Evolutionary conservation across 1,139 yeast genomes (phyloP), one percentile per base, ranked within the genome.

Genomic region (Debaryomyces sp.): DNA sequence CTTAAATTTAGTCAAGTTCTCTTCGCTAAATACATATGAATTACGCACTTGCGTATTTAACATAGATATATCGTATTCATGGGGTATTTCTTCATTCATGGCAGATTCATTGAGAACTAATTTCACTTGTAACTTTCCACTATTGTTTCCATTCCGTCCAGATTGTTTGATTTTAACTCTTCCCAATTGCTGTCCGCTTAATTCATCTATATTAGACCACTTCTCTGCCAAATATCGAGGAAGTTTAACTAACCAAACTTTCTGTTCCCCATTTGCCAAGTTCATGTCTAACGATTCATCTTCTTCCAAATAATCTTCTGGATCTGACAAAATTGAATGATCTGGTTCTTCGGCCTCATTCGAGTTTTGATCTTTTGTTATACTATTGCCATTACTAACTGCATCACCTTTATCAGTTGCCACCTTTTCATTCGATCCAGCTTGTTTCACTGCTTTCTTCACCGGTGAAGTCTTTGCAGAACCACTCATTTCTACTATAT

Each of bases 241-340:
- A 58, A 94, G 72, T 58, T 96, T 83, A 24, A 94, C 96, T 26
- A 94, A 74, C 99, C 99, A 94, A 38, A 94, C 86, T 59, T 90
- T 90, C 57, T 84, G 84, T 43, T 70, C 71, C 9, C 84, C 81
- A 27, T 71, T 68, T 6, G 68, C 54, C 43, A 87, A 62, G 59
- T 85, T 82, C 73, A 87, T 69, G 61, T 87, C 88, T 44, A 87
- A 70, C 2, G 87, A 75, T 61, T 86, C 91, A 52, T 75, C 67
- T 50, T 83, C 77, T 50, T 75, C 81, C 41, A 77, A 64, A 54
- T 75, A 76, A 48, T 75, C 80, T 54, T 76, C 80, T 22, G 81
- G 80, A 54, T 76, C 80, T 23, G 76, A 69, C 45, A 75, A 66
- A 17, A 76, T 63, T 2, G 70, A 58, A 46, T 66, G 67, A 29